These are phyloP conservation scores for Penicillium sp. DNA, from an alignment of 2,329 filamentous ascomycete species.

Conservation along the genomic window DNA sequence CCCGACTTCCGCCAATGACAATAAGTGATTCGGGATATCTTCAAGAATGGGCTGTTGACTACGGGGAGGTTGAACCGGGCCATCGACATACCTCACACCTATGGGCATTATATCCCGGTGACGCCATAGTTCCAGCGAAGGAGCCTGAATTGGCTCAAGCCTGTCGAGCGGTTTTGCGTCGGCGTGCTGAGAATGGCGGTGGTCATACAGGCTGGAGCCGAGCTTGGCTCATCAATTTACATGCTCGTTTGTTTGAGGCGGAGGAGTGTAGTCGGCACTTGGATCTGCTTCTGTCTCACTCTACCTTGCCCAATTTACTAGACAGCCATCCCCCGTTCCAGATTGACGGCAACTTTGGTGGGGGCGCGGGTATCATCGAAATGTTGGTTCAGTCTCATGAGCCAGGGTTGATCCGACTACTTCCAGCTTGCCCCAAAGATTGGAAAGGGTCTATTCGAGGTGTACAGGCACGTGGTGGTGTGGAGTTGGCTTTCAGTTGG, in stretches of 20 bases:
- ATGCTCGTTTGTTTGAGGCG: slow-evolving; percentile 53
- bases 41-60: slow-evolving; percentile 44
- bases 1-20: slow-evolving; percentile 32
- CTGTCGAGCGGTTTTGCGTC: slow-evolving; percentile 32
- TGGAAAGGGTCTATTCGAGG: slow-evolving; percentile 47
- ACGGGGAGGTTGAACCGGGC: slow-evolving; percentile 52
- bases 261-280: slow-evolving; percentile 48
- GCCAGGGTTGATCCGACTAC: slow-evolving; percentile 42
- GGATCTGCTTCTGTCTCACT: slow-evolving; percentile 47
- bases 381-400: slow-evolving; percentile 52
- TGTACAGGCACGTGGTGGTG: slow-evolving; percentile 45
- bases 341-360: slow-evolving; percentile 60
- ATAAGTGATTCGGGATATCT: slow-evolving; percentile 35
- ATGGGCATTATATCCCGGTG: slow-evolving; percentile 57
- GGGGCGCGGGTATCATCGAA: slow-evolving; percentile 55
- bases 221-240: slow-evolving; percentile 58
- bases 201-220: slow-evolving; percentile 61
- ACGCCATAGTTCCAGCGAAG: slow-evolving; percentile 44
- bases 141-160: slow-evolving; percentile 42
- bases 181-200: slow-evolving; percentile 48
- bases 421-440: slow-evolving; percentile 47
- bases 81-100: slow-evolving; percentile 61
- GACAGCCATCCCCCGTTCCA: slow-evolving; percentile 57
- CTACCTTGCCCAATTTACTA: slow-evolving; percentile 54
- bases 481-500: slow-evolving; percentile 49